Evolutionary conservation across 306 rosid genomes (phyloP).

Genomic region (Cicer yamashitae): DNA sequence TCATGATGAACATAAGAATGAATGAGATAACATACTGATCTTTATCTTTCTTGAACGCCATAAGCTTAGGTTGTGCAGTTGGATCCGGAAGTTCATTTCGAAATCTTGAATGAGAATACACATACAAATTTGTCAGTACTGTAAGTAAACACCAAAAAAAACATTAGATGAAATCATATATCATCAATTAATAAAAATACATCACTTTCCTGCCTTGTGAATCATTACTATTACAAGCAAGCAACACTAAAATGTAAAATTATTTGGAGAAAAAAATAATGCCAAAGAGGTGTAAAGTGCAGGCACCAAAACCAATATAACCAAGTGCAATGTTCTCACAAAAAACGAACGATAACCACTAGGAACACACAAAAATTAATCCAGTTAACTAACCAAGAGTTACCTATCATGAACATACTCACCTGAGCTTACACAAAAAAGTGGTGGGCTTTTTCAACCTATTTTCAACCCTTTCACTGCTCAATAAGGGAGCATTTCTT

Average conservation of each 20-base stretch:
- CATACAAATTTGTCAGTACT: conserved; percentile 44
- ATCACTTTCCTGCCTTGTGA: conserved; percentile 28
- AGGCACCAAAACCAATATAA: conserved; percentile 12
- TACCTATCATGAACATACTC: conserved; percentile 50
- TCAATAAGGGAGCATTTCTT: conserved; percentile 72
- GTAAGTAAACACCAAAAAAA: conserved; percentile 33
- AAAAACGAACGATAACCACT: neutral
- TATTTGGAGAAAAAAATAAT: conserved; percentile 9
- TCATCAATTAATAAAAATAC: conserved; percentile 7
- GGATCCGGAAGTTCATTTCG: conserved; percentile 99
- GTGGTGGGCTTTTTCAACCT: conserved; percentile 98
- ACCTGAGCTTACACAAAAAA: conserved; percentile 96
- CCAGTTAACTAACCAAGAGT: neutral
- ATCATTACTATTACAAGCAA: conserved; percentile 18
- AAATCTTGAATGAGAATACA: conserved; percentile 62
- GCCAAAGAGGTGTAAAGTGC: neutral
- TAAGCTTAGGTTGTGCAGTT: conserved; percentile 97
- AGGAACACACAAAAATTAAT: neutral
- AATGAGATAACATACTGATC: conserved; percentile 75
- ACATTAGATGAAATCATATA: conserved; percentile 8
- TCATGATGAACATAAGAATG: conserved; percentile 25
- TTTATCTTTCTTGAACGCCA: conserved; percentile 84
- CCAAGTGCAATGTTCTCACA: conserved; percentile 20
- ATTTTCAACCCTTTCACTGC: conserved; percentile 91
- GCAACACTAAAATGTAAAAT: conserved; percentile 1